A percentile compares a stretch with the other conserved stretches of the same genome.
phyloP scores from a whole-genome alignment of 768 basidiomycete genomes.

The Rhodotorula kratochvilovae region DNA sequence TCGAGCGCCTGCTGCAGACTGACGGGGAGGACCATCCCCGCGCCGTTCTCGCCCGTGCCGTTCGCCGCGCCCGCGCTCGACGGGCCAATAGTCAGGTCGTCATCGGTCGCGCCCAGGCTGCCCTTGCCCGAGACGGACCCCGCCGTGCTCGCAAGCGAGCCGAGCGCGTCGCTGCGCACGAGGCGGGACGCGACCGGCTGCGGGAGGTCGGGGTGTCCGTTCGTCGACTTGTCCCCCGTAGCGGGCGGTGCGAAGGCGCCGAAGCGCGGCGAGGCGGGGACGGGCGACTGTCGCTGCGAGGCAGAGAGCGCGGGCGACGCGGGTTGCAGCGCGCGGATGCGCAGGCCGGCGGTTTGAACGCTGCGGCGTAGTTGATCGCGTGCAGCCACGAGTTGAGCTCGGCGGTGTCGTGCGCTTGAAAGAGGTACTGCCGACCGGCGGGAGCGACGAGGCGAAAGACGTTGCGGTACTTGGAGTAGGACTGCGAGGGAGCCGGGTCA shows the following conservation, averaged over 20 bases:
- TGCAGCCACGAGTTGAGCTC: slow-evolving; percentile 88
- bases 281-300: neutral
- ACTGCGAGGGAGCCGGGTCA: neutral
- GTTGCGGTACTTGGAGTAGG: slow-evolving; percentile 57
- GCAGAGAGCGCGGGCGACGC: neutral
- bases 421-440: slow-evolving; percentile 72
- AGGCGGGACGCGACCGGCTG: neutral
- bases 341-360: slow-evolving; percentile 80
- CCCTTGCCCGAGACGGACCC: neutral
- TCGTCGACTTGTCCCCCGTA: no score
- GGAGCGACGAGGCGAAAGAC: slow-evolving; percentile 73
- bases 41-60: neutral
- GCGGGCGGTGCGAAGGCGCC: neutral
- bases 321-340: slow-evolving; percentile 60
- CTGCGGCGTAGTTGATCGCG: slow-evolving; percentile 85
- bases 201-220: neutral
- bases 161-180: neutral
- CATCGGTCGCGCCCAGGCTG: neutral
- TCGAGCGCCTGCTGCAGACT: slow-evolving; percentile 6
- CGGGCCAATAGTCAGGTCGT: neutral
- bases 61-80: neutral
- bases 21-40: neutral
- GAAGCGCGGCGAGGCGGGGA: neutral
- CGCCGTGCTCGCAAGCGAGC: neutral
- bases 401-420: slow-evolving; percentile 64